Base-by-base conservation (phyloP, 1,284 basidiomycete genomes). In the Ceratobasidium sp. region DNA sequence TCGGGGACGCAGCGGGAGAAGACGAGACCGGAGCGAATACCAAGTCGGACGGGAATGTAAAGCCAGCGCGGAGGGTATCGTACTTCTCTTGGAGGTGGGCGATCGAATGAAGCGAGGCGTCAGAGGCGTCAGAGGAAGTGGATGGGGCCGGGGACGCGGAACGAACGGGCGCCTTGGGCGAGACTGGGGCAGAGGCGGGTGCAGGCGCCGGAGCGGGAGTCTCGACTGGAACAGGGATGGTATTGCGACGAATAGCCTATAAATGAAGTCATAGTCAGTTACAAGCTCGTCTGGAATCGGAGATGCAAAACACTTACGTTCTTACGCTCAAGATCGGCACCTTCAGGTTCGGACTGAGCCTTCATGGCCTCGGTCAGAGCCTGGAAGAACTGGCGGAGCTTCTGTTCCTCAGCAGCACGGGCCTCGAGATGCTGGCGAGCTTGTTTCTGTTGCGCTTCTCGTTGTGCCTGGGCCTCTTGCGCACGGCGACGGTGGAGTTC, bases 1-100 rank as follows among this genome's bases (percentile, higher is more conserved):
- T 75, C 12, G 82, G 80, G 45, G 77, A 72, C 21, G 72, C 62
- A 12, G 43, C 43, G 46, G 32, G 46, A 14, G 74, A 53, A 12
- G 58, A 36, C 18, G 34, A 28, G 9, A 48, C 14, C 9, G 69
- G 36, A 10, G 62, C 60, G 52, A 75, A 75, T 28, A 69, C 73
- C 41, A 72, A 41, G 34, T 57, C 39, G 14, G 52, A 28, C 5
- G 74, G 74, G 73, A 75, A 62, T 10, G 70, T 53, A 46, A 75
- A 75, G 28, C 36, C 26, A 34, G 69, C 32, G 50, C 70, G 72
- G 45, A 74, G 28, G 30, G 32, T 23, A 23, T 74, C 57, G 64
- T 72, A 75, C 41, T 72, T 46, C 12, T 69, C 45, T 34, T 72
- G 72, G 45, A 75, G 55, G 55, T 60, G 57, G 41, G 73, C 59